Conservation (phyloP, 441 rosid genomes). For the Omphalea diandra region DNA sequence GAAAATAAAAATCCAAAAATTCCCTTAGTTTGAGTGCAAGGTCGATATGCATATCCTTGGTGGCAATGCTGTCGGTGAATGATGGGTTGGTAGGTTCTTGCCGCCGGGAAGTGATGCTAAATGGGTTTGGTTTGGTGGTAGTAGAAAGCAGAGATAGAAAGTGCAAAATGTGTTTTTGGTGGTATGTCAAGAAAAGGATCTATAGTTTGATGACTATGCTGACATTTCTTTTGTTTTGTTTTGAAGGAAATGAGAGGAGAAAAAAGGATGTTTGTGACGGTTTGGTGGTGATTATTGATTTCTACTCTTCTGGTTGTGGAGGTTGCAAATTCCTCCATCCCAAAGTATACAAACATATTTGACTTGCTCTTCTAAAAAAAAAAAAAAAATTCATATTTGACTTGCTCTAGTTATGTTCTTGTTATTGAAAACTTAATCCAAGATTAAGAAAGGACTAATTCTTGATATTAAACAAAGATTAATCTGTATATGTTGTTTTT, state of each 20-base stretch:
- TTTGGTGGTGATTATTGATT: slow-evolving; percentile 62
- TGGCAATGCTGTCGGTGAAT: slow-evolving; percentile 36
- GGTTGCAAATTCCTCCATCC: slow-evolving; percentile 85
- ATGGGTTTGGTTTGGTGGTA: slow-evolving; percentile 41
- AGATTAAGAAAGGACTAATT: neutral
- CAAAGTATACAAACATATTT: too few relatives aligned
- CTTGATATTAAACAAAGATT: neutral
- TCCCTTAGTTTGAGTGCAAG: slow-evolving; percentile 30
- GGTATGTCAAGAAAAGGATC: slow-evolving; percentile 78
- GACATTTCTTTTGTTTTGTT: too few relatives aligned
- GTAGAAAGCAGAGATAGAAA: slow-evolving; percentile 46
- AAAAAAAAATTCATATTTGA: too few relatives aligned
- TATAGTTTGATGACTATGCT: slow-evolving; percentile 68
- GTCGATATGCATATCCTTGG: slow-evolving; percentile 35
- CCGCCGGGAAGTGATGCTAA: slow-evolving; percentile 71
- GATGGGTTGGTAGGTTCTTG: slow-evolving; percentile 77
- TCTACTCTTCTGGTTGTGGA: slow-evolving; percentile 81
- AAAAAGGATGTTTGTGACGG: too few relatives aligned
- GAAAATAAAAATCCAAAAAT: slow-evolving; percentile 27
- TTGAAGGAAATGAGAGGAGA: too few relatives aligned
- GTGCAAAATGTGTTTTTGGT: slow-evolving; percentile 71
- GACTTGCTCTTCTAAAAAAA: too few relatives aligned
- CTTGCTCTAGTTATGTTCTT: neutral
- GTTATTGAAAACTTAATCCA: too few relatives aligned
- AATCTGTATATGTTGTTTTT: neutral